Evolutionary conservation across 1,284 basidiomycete genomes (phyloP).

Genomic region (Tylopilus orsonianus): DNA sequence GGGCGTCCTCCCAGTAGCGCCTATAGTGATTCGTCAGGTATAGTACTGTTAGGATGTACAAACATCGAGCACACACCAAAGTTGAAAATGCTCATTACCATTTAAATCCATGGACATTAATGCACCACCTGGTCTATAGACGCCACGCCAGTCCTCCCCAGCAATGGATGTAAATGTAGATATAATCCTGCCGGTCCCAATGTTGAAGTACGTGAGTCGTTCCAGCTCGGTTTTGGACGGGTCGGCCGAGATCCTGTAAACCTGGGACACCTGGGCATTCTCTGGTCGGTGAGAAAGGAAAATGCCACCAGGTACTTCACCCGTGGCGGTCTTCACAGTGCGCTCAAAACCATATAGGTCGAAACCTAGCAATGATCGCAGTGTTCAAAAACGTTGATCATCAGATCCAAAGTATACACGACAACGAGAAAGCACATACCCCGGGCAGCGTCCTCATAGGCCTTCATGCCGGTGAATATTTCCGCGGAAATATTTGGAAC

Average conservation of each 20-base stretch:
- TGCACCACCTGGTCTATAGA: conserved; percentile 36
- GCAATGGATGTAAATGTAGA: conserved; percentile 26
- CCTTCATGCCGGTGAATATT: conserved; percentile 34
- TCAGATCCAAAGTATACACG: not conserved
- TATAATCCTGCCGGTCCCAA: conserved; percentile 37
- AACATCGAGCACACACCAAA: conserved; percentile 30
- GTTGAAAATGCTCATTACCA: conserved; percentile 41
- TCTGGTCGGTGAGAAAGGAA: conserved; percentile 37
- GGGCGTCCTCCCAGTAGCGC: conserved; percentile 42
- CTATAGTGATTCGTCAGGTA: conserved; percentile 18
- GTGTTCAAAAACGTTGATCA: no score
- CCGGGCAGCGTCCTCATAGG: conserved; percentile 38
- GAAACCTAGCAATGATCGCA: conserved; percentile 25
- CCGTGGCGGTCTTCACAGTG: conserved; percentile 9
- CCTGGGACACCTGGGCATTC: conserved; percentile 36
- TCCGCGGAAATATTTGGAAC: conserved; percentile 30
- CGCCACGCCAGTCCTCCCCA: conserved; percentile 40
- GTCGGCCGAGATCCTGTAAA: conserved; percentile 35
- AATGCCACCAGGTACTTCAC: conserved; percentile 22
- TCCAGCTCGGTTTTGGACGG: conserved; percentile 28
- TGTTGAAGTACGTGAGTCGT: conserved; percentile 38
- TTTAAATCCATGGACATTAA: conserved; percentile 40
- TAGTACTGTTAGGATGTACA: not conserved
- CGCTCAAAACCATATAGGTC: conserved; percentile 25
- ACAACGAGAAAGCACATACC: conserved; percentile 16